Percentiles rank a stretch among this genome's conserved stretches.
Conservation (phyloP, 495 filamentous ascomycete species). For the Paragyromitra xinjiangensis region DNA sequence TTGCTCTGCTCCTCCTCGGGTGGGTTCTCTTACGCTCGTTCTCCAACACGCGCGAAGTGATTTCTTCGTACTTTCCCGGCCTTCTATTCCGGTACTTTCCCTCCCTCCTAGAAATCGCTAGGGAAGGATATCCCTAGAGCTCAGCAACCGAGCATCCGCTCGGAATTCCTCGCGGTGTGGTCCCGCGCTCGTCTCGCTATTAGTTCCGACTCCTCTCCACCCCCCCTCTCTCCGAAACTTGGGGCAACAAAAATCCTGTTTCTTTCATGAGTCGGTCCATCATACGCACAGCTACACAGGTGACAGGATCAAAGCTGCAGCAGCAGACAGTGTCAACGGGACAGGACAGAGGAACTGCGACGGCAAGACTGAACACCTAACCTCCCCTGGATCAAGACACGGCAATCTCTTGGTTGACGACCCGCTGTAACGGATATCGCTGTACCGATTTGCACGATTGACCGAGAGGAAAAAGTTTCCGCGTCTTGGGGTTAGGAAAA, state of each 20-base stretch:
- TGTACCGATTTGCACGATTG: slow-evolving; percentile 52
- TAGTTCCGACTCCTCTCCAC: slow-evolving; percentile 40
- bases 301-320: slow-evolving; percentile 33
- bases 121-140: slow-evolving; percentile 36
- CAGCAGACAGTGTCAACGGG: slow-evolving; percentile 28
- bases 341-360: slow-evolving; percentile 26
- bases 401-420: slow-evolving; percentile 50
- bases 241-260: slow-evolving; percentile 38
- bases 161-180: slow-evolving; percentile 48
- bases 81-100: slow-evolving; percentile 33
- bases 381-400: slow-evolving; percentile 51
- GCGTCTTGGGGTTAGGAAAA: slow-evolving; percentile 33
- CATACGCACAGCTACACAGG: slow-evolving; percentile 45
- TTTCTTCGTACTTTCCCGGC: slow-evolving; percentile 35
- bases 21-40: slow-evolving; percentile 37
- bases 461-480: slow-evolving; percentile 42
- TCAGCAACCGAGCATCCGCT: slow-evolving; percentile 48
- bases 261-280: slow-evolving; percentile 43
- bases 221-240: slow-evolving; percentile 34
- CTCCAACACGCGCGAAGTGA: slow-evolving; percentile 37
- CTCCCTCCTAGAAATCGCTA: slow-evolving; percentile 26
- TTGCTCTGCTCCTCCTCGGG: slow-evolving; percentile 36
- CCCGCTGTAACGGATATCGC: slow-evolving; percentile 51
- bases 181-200: slow-evolving; percentile 42
- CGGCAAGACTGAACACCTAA: slow-evolving; percentile 39